Percentiles rank a stretch among this genome's conserved stretches.
These are phyloP conservation scores for Neonectria sp. DNA, from an alignment of 2,329 filamentous ascomycete species.

Conservation along the genomic window DNA sequence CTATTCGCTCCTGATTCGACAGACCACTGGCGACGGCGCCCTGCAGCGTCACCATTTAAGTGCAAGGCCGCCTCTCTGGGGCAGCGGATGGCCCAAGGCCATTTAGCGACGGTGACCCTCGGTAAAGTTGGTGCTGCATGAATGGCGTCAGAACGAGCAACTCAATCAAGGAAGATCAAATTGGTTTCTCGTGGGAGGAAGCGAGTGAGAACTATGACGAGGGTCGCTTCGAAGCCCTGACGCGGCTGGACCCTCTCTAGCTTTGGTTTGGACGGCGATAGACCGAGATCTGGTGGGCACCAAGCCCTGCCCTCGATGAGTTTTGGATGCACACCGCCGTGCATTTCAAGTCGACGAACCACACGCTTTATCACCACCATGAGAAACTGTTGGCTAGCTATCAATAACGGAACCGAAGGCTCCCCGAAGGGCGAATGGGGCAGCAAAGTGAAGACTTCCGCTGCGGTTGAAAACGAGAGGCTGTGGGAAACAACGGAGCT, in stretches of 20 bases:
- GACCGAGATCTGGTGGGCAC: slow-evolving; percentile 40
- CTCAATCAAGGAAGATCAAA: slow-evolving; percentile 13
- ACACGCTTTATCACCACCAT: slow-evolving; percentile 23
- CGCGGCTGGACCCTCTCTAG: slow-evolving; percentile 20
- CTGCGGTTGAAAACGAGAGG: slow-evolving; percentile 15
- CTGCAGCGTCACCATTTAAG: slow-evolving; percentile 44
- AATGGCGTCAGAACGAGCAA: slow-evolving; percentile 30
- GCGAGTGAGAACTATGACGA: slow-evolving; percentile 32
- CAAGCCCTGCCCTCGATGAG: slow-evolving; percentile 36
- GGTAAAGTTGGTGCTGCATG: slow-evolving; percentile 28
- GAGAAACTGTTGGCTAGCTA: slow-evolving; percentile 1
- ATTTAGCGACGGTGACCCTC: slow-evolving; percentile 37
- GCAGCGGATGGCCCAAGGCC: slow-evolving; percentile 30
- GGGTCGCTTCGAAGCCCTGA: slow-evolving; percentile 35
- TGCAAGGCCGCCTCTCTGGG: slow-evolving; percentile 36
- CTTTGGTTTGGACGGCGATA: slow-evolving; percentile 30
- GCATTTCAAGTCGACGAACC: slow-evolving; percentile 32
- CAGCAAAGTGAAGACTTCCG: slow-evolving; percentile 2
- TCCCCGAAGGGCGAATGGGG: slow-evolving; percentile 9
- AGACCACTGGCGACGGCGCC: slow-evolving; percentile 44
- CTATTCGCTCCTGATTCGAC: slow-evolving; percentile 45
- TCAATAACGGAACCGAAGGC: slow-evolving; percentile 21
- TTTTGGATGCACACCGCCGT: slow-evolving; percentile 39
- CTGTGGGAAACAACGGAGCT: slow-evolving; percentile 20
- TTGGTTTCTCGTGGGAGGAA: slow-evolving; percentile 20